A percentile compares a stretch with the other conserved stretches of the same genome.
phyloP scores from a whole-genome alignment of 768 basidiomycete genomes.

The Tylopilus sp. region DNA sequence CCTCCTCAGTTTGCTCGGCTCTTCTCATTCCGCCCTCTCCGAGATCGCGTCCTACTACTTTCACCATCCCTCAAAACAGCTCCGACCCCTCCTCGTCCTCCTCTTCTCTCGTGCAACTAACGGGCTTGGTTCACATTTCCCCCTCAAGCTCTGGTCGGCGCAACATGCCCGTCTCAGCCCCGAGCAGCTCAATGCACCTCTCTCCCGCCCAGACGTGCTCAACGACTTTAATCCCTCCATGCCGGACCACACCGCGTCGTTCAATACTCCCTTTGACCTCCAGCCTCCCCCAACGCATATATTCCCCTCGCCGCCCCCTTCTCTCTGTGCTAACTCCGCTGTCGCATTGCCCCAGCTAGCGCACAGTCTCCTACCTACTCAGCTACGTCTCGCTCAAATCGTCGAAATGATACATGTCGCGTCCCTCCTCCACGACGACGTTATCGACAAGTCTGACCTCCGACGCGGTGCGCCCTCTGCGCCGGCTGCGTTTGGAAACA shows the following conservation, averaged over 20 bases:
- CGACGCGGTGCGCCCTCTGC: constrained; percentile 69
- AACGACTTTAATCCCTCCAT: constrained; percentile 90
- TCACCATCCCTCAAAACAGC: constrained; percentile 81
- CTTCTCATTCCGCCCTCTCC: constrained; percentile 83
- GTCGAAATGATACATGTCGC: constrained; percentile 99
- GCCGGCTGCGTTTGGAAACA: constrained; percentile 82
- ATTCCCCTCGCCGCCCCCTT: constrained; percentile 27
- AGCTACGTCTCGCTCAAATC: constrained; percentile 90
- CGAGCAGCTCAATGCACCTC: constrained; percentile 72
- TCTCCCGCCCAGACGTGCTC: constrained; percentile 75
- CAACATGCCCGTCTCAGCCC: constrained; percentile 52
- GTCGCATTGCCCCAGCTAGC: constrained; percentile 32
- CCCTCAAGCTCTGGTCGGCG: constrained; percentile 56
- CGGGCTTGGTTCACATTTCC: constrained; percentile 71
- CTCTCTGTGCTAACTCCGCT: constrained; percentile 16
- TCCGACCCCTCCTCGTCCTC: constrained; percentile 85
- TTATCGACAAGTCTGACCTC: constrained; percentile 70
- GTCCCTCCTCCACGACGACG: constrained; percentile 88
- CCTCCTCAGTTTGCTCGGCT: constrained; percentile 76
- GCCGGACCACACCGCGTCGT: constrained; percentile 72
- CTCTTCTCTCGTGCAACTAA: constrained; percentile 92
- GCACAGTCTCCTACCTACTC: constrained; percentile 65
- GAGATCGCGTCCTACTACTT: constrained; percentile 94
- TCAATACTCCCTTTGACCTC: constrained; percentile 55
- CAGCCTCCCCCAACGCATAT: constrained; percentile 29